These are phyloP conservation scores for Tuber borchii DNA, from an alignment of 495 filamentous ascomycete species.

Conservation along the genomic window DNA sequence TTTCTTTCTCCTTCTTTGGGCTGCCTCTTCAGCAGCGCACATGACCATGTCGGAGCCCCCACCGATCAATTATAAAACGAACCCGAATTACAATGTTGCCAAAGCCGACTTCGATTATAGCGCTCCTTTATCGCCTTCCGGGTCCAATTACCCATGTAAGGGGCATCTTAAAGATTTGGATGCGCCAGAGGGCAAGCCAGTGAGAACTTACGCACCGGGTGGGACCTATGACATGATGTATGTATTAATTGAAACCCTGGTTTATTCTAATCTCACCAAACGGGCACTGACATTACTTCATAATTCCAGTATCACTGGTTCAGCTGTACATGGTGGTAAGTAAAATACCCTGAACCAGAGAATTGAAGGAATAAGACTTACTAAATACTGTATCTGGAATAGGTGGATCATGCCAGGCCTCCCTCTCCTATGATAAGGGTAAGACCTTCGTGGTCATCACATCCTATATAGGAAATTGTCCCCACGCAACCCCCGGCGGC, in stretches of 20 bases:
- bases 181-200: constrained; percentile 42
- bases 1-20: constrained; percentile 20
- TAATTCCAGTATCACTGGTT: constrained; percentile 45
- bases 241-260: constrained; percentile 14
- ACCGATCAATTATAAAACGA: constrained; percentile 40
- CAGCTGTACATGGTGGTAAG: constrained; percentile 45
- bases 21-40: constrained; percentile 27
- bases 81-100: constrained; percentile 30
- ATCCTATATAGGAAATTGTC: constrained; percentile 59
- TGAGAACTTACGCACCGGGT: constrained; percentile 47
- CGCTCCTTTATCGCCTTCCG: constrained; percentile 47
- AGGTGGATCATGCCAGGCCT: constrained; percentile 61
- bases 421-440: constrained; percentile 55
- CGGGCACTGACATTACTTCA: constrained; percentile 43
- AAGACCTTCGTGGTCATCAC: constrained; percentile 57
- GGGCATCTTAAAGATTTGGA: constrained; percentile 50
- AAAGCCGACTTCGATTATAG: constrained; percentile 52
- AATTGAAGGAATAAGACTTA: background rate
- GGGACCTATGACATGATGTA: constrained; percentile 45
- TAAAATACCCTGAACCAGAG: background rate
- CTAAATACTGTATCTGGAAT: constrained; percentile 8
- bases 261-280: constrained; percentile 25
- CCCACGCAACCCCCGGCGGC: constrained; percentile 43
- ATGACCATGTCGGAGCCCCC: constrained; percentile 42
- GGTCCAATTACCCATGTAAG: constrained; percentile 52